Conservation (phyloP, 1,284 basidiomycete species). For the Mrakiaceae sp. region DNA sequence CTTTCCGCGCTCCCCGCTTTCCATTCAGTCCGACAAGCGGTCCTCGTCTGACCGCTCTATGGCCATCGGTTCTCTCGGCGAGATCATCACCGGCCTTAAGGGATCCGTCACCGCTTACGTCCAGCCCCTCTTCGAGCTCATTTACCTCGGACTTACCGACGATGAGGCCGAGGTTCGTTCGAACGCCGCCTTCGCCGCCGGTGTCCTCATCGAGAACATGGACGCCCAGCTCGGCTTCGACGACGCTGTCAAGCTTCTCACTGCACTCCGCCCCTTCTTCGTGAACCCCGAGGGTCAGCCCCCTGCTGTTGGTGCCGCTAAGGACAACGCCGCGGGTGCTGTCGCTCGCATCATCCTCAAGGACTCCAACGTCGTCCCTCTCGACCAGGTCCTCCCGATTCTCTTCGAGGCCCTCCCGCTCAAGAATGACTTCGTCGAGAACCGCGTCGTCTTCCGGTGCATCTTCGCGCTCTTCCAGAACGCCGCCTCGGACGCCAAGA, state of each 20-base stretch:
- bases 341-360: slow-evolving; percentile 79
- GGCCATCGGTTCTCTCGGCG: slow-evolving; percentile 86
- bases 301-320: slow-evolving; percentile 51
- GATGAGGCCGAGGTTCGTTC: slow-evolving; percentile 84
- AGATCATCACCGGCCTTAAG: slow-evolving; percentile 92
- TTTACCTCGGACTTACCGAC: slow-evolving; percentile 73
- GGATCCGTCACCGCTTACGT: slow-evolving; percentile 75
- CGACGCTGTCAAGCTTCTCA: slow-evolving; percentile 60
- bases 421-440: slow-evolving; percentile 73
- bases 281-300: slow-evolving; percentile 49
- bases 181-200: slow-evolving; percentile 90
- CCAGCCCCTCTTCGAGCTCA: slow-evolving; percentile 63
- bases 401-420: slow-evolving; percentile 75
- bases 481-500: slow-evolving; percentile 41
- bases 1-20: neutral
- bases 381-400: slow-evolving; percentile 74
- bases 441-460: slow-evolving; percentile 76
- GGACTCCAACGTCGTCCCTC: slow-evolving; percentile 68
- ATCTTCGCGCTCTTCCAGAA: slow-evolving; percentile 79
- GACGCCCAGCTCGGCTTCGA: slow-evolving; percentile 72
- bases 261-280: slow-evolving; percentile 74
- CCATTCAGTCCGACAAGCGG: slow-evolving; percentile 59
- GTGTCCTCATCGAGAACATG: slow-evolving; percentile 83
- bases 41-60: slow-evolving; percentile 85
- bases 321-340: slow-evolving; percentile 92